These are phyloP conservation scores for Candida hispaniensis DNA, from an alignment of 805 yeast species.

Conservation along the genomic window DNA sequence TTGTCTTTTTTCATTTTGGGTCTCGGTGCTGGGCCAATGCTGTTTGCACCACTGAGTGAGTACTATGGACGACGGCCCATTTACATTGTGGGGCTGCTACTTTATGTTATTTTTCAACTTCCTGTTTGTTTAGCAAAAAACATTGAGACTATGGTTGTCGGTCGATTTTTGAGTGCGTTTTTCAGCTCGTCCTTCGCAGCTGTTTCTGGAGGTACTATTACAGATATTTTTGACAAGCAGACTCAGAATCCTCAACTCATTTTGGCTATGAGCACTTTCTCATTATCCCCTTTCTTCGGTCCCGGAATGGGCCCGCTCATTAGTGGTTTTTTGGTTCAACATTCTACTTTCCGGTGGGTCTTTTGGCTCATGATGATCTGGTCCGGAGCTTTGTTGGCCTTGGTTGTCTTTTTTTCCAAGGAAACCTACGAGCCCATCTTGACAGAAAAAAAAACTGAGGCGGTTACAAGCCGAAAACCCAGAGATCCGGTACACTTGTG, in stretches of 20 bases:
- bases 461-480: neutral
- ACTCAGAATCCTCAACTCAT: conserved; percentile 35
- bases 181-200: conserved; percentile 59
- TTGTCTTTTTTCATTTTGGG: conserved; percentile 55
- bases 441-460: conserved; percentile 36
- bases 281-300: conserved; percentile 50
- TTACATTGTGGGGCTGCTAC: conserved; percentile 22
- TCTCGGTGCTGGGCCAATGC: conserved; percentile 54
- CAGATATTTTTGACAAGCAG: conserved; percentile 46
- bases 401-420: conserved; percentile 32
- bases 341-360: conserved; percentile 47
- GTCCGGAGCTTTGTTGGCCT: conserved; percentile 40
- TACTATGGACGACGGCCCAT: conserved; percentile 38
- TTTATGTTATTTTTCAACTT: conserved; percentile 23
- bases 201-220: conserved; percentile 58
- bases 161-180: conserved; percentile 51
- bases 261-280: conserved; percentile 43
- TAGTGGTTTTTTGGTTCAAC: conserved; percentile 38
- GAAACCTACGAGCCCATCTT: conserved; percentile 54
- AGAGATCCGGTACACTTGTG: conserved; percentile 7
- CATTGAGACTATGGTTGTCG: conserved; percentile 43
- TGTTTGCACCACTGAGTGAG: conserved; percentile 54
- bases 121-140: conserved; percentile 29
- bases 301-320: conserved; percentile 41
- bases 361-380: conserved; percentile 46